A percentile compares a stretch with the other conserved stretches of the same genome.
Conservation (phyloP, 202 grass and related monocot genomes). For the Zoysia matrella region DNA sequence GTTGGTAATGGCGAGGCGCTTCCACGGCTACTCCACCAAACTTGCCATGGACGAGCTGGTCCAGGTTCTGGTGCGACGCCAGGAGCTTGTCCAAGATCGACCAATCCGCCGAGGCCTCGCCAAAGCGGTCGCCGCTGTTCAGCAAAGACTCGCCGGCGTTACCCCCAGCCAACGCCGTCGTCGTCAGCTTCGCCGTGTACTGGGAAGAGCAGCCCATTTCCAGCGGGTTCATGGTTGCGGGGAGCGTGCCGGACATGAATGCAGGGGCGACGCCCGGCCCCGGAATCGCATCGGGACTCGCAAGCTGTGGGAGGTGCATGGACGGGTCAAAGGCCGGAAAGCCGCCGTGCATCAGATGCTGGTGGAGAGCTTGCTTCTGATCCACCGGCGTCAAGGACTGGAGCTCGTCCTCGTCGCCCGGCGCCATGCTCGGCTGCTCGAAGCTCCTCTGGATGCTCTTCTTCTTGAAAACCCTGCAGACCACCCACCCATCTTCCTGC, state of each 20-base stretch:
- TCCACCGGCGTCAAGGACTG: background rate
- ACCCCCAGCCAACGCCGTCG: constrained; percentile 30
- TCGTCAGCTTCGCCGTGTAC: constrained; percentile 62
- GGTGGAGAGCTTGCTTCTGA: too few species aligned
- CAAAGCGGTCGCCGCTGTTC: constrained; percentile 43
- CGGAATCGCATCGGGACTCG: constrained; percentile 47
- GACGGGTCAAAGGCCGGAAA: constrained; percentile 63
- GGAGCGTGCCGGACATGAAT: constrained; percentile 21
- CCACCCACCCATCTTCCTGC: constrained; percentile 95
- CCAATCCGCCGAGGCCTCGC: constrained; percentile 56
- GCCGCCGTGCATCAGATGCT: background rate
- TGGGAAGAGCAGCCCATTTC: constrained; percentile 50
- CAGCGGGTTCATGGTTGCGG: constrained; percentile 44
- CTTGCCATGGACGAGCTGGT: constrained; percentile 80
- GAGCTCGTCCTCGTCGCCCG: constrained; percentile 66
- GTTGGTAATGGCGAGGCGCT: constrained; percentile 48
- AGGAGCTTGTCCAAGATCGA: constrained; percentile 95
- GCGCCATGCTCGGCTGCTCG: constrained; percentile 47
- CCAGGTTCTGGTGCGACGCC: constrained; percentile 74
- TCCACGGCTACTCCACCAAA: constrained; percentile 13
- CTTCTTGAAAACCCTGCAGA: constrained; percentile 95
- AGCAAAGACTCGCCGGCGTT: constrained; percentile 30
- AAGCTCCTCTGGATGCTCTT: constrained; percentile 65
- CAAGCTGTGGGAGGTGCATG: constrained; percentile 90
- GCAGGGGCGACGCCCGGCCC: background rate